Conservation (phyloP, 257 asterid species). For the Agastache rugosa region DNA sequence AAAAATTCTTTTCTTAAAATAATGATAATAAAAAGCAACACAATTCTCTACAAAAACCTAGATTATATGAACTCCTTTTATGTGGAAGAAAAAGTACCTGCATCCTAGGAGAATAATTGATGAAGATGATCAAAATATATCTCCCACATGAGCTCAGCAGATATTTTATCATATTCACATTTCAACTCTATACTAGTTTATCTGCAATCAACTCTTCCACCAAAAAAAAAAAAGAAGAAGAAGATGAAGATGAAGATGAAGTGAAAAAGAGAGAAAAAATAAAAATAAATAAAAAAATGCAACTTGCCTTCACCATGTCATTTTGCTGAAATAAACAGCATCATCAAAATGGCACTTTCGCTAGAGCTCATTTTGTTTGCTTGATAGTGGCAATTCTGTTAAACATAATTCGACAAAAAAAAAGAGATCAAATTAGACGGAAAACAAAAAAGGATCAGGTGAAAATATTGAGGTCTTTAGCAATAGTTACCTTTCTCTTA, state of each 20-base stretch:
- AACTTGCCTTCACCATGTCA: slow-evolving; percentile 17
- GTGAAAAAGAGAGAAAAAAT: no score
- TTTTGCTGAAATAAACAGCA: slow-evolving; percentile 27
- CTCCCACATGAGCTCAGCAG: background rate
- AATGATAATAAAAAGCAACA: no score
- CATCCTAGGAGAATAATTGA: background rate
- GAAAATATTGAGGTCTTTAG: slow-evolving; percentile 18
- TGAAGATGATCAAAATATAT: background rate
- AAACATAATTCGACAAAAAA: slow-evolving; percentile 27
- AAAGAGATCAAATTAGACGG: background rate
- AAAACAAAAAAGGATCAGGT: background rate
- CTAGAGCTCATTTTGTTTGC: slow-evolving; percentile 41
- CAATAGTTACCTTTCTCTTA: slow-evolving; percentile 71
- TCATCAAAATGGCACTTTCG: slow-evolving; percentile 27
- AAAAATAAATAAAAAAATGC: no score
- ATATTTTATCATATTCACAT: no score
- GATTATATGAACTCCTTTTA: no score
- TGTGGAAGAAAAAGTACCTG: background rate
- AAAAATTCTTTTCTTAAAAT: no score
- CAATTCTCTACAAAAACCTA: no score
- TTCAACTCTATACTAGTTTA: no score
- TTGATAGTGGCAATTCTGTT: slow-evolving; percentile 58
- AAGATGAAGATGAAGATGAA: background rate
- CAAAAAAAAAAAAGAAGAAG: background rate
- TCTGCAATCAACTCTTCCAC: background rate